phyloP scores from a whole-genome alignment of 106 monocot genomes.

The Dendrobium officinale region DNA sequence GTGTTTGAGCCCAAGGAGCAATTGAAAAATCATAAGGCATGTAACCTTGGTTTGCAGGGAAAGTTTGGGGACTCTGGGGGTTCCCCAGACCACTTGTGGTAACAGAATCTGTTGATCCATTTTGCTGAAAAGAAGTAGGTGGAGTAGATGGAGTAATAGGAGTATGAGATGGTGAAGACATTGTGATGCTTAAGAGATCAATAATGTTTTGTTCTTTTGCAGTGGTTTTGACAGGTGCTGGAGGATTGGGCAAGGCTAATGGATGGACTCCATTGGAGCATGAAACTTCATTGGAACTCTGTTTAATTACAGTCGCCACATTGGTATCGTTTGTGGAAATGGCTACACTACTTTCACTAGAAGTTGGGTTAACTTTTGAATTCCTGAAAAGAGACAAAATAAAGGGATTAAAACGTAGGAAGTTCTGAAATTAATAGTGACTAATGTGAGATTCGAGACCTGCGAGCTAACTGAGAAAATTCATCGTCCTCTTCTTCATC shows the following conservation, averaged over 20 bases:
- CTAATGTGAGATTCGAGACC: slow-evolving; percentile 12
- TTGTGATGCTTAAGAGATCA: slow-evolving; percentile 61
- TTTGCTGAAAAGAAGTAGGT: too few relatives aligned
- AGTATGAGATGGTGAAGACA: slow-evolving; percentile 53
- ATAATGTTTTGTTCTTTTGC: slow-evolving; percentile 67
- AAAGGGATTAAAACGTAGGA: neutral
- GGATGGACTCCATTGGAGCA: slow-evolving; percentile 4
- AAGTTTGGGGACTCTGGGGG: too few relatives aligned
- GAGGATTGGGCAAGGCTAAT: slow-evolving; percentile 49
- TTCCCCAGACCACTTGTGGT: too few relatives aligned
- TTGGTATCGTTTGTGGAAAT: too few relatives aligned
- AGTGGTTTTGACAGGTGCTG: slow-evolving; percentile 34
- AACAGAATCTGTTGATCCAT: too few relatives aligned
- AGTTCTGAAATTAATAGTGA: neutral
- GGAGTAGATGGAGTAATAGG: slow-evolving; percentile 24
- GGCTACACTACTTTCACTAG: too few relatives aligned
- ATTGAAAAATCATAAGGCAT: slow-evolving; percentile 35
- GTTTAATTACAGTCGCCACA: too few relatives aligned
- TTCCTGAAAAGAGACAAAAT: slow-evolving; percentile 38
- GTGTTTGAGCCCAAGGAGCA: slow-evolving; percentile 55
- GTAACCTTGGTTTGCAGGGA: neutral
- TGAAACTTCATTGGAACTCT: slow-evolving; percentile 4
- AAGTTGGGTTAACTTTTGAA: slow-evolving; percentile 22
- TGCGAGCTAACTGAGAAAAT: slow-evolving; percentile 67
- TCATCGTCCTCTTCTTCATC: slow-evolving; percentile 63